phyloP scores from a whole-genome alignment of 75 land plant genomes.

The Isoetes taiwanensis region DNA sequence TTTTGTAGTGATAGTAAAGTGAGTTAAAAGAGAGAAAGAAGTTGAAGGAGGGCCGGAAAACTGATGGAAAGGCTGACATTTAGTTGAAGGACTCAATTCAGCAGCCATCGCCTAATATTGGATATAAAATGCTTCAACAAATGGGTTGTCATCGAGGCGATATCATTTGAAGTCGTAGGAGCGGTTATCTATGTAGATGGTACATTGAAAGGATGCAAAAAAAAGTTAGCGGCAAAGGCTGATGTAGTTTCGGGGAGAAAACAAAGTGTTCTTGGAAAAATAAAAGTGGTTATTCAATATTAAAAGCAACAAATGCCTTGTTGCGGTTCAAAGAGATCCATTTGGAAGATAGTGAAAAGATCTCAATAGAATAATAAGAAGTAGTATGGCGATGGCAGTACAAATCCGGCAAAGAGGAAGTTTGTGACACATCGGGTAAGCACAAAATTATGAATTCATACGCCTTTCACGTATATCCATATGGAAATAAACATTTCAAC shows the following conservation, averaged over 20 bases:
- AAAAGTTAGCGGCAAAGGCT: conserved; percentile 32
- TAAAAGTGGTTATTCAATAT: conserved; percentile 37
- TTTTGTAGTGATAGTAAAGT: no score
- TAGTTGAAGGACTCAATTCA: conserved; percentile 28
- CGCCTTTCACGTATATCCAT: no score
- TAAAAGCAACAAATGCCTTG: conserved; percentile 48
- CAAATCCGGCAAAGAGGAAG: conserved; percentile 16
- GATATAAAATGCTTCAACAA: conserved; percentile 76
- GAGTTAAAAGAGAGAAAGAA: conserved; percentile 43
- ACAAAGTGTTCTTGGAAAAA: conserved; percentile 44
- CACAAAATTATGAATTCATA: conserved; percentile 59
- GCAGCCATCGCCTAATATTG: conserved; percentile 66
- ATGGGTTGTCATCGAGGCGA: conserved; percentile 83
- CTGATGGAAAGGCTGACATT: conserved; percentile 40
- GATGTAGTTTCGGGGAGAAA: conserved; percentile 46
- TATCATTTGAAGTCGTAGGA: conserved; percentile 55
- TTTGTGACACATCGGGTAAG: conserved; percentile 54
- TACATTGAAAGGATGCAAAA: conserved; percentile 11
- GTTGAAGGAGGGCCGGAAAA: conserved; percentile 29
- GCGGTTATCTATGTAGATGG: conserved; percentile 31
- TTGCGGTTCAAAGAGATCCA: conserved; percentile 51
- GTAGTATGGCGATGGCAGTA: conserved; percentile 29
- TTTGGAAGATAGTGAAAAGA: not conserved
- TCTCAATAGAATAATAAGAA: no score
- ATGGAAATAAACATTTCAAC: no score